phyloP scores from a whole-genome alignment of 768 basidiomycete species.

The Coprinopsis cinerea region DNA sequence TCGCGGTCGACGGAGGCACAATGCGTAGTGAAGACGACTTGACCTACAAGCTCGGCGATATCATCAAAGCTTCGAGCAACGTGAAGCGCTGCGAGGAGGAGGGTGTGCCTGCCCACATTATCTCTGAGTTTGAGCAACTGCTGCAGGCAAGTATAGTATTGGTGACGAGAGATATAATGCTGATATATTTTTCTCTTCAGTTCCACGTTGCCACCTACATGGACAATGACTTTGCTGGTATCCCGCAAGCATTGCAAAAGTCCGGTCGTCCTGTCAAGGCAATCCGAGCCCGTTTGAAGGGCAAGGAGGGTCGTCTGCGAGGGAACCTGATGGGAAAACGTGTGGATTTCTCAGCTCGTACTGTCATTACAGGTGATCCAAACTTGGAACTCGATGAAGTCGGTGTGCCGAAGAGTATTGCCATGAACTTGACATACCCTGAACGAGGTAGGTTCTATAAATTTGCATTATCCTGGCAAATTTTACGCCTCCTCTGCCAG shows the following conservation, averaged over 20 bases:
- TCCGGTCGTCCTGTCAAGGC: constrained; percentile 97
- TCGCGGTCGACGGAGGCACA: constrained; percentile 93
- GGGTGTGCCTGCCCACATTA: constrained; percentile 93
- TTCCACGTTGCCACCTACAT: constrained; percentile 99
- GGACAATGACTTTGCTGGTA: constrained; percentile 99
- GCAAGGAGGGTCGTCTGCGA: constrained; percentile 95
- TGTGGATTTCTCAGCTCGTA: constrained; percentile 98
- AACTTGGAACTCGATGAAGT: constrained; percentile 96
- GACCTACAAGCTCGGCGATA: constrained; percentile 96
- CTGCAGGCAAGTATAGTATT: constrained; percentile 62
- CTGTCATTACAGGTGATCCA: constrained; percentile 98
- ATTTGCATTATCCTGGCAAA: neutral
- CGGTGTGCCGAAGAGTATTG: constrained; percentile 91
- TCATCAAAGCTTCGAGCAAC: constrained; percentile 91
- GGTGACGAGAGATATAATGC: neutral
- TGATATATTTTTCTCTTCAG: constrained; percentile 32
- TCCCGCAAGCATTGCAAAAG: constrained; percentile 95
- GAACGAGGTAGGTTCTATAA: constrained; percentile 67
- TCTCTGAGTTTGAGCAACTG: constrained; percentile 92
- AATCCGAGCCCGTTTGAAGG: constrained; percentile 95
- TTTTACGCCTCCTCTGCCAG: constrained; percentile 33
- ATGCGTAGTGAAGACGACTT: constrained; percentile 98
- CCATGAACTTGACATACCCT: constrained; percentile 96
- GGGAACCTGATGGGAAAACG: constrained; percentile 99
- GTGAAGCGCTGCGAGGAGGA: constrained; percentile 92